Base-by-base conservation (phyloP, 106 monocot genomes). In the Gastrodia elata region DNA sequence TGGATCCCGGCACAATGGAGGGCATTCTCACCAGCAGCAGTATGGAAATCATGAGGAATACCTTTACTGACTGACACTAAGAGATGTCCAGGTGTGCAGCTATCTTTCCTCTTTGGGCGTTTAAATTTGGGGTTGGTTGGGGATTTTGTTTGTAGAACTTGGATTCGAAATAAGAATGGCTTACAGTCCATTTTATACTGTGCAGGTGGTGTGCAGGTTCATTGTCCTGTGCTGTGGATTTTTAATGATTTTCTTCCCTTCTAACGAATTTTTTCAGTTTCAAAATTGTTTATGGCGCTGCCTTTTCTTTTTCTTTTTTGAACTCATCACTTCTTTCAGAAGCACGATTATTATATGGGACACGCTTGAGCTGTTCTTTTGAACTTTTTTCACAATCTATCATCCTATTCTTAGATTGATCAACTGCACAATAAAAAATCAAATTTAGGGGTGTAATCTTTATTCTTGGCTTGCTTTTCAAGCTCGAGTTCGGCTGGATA, bases 121-220 rank as follows among this genome's bases (percentile, higher is more conserved):
- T 61, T 30, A 30, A 15, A 30, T 61, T 61, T 32, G 30, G 61
- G 33, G 8, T 13, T 61, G 61, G 32, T n/a, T 61, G 61, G 27
- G 10, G 18, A 27, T 33, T 28, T 70, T 22, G 34, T 68, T n/a
- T 33, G 38, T 6, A 78, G 68, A 46, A 42, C 71, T 28, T 52
- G 68, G 32, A 44, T 18, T 58, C 77, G 39, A 52, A 43, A 38
- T 27, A 73, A 72, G 36, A 72, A 33, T 76, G 70, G 74, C 84
- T 80, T 49, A 84, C 84, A 71, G 77, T 69, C 59, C 76, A 71
- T 80, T 84, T 80, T 80, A 69, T 80, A 75, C 77, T 84, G 84
- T 80, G 80, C 80, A 80, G 84, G 84, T 83, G 83, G 78, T 77
- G 61, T 80, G 79, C 83, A 80, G 77, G 84, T 84, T 77, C 74